Evolutionary conservation across 2,329 filamentous ascomycete genomes (phyloP).

Genomic region (Cladobotryum mycophilum): DNA sequence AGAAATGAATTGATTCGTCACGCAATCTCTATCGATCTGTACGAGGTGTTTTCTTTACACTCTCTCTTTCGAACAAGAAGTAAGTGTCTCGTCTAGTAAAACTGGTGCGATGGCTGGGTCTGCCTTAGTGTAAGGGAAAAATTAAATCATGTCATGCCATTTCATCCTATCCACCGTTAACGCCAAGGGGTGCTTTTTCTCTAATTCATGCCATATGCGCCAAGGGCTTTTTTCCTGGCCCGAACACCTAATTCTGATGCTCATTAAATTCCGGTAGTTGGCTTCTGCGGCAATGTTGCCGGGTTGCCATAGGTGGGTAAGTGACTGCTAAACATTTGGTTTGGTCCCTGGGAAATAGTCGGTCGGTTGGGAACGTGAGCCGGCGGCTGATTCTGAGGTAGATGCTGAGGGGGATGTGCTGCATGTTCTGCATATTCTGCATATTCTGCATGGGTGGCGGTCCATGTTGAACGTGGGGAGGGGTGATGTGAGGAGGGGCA

Average conservation of each 20-base stretch:
- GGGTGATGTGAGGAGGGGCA: conserved; percentile 22
- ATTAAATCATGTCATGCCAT: conserved; percentile 21
- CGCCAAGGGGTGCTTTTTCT: conserved; percentile 28
- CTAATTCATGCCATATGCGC: conserved; percentile 31
- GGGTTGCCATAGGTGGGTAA: conserved; percentile 54
- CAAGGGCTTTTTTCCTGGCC: conserved; percentile 18
- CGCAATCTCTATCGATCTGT: conserved; percentile 9
- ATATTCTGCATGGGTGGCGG: conserved; percentile 25
- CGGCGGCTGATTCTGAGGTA: conserved; percentile 34
- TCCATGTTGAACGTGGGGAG: conserved; percentile 33
- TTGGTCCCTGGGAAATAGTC: conserved; percentile 35
- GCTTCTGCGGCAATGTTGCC: conserved; percentile 54
- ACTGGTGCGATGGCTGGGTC: not conserved
- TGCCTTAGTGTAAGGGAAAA: conserved; percentile 12
- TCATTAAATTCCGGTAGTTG: conserved; percentile 41
- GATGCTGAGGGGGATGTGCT: conserved; percentile 34
- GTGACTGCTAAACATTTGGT: conserved; percentile 45
- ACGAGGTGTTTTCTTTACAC: conserved; percentile 14
- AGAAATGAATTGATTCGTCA: conserved; percentile 30
- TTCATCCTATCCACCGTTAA: conserved; percentile 31
- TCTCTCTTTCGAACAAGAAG: conserved; percentile 25
- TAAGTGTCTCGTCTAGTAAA: conserved; percentile 16
- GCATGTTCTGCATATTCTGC: conserved; percentile 26
- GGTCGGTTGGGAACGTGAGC: conserved; percentile 42
- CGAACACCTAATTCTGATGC: conserved; percentile 24